A percentile compares a stretch with the other conserved stretches of the same genome.
These are phyloP conservation scores for Corymbia maculata DNA, from an alignment of 345 rosid genomes.

Conservation along the genomic window DNA sequence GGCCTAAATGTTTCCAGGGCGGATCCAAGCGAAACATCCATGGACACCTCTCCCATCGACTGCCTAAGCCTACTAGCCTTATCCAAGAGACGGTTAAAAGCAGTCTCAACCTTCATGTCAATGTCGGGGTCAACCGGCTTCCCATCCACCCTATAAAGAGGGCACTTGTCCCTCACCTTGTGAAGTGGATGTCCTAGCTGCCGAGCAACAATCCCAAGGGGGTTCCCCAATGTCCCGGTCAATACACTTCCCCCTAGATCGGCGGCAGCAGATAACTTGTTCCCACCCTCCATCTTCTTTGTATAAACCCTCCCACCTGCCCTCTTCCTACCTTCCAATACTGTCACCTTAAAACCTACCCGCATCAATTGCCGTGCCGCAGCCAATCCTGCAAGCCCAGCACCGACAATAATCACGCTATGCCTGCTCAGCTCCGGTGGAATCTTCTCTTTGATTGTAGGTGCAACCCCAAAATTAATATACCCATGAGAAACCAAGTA, in stretches of 20 bases:
- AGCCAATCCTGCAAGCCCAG: slow-evolving; percentile 84
- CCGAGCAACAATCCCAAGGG: slow-evolving; percentile 78
- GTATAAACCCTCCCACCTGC: slow-evolving; percentile 95
- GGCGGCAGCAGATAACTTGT: slow-evolving; percentile 60
- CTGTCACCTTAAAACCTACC: slow-evolving; percentile 81
- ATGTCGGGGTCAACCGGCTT: slow-evolving; percentile 60
- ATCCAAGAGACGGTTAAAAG: slow-evolving; percentile 76
- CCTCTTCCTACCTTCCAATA: slow-evolving; percentile 98
- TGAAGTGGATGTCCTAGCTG: slow-evolving; percentile 67
- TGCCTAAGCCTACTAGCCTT: slow-evolving; percentile 87
- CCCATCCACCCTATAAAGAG: slow-evolving; percentile 74
- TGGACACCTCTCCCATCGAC: slow-evolving; percentile 89
- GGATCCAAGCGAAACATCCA: slow-evolving; percentile 86
- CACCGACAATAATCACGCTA: slow-evolving; percentile 67
- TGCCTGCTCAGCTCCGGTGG: slow-evolving; percentile 43
- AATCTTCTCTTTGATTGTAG: slow-evolving; percentile 55
- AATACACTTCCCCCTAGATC: slow-evolving; percentile 98
- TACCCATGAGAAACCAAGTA: slow-evolving; percentile 76
- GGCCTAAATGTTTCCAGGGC: slow-evolving; percentile 85
- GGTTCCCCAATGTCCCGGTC: slow-evolving; percentile 93
- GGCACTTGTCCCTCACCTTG: slow-evolving; percentile 95
- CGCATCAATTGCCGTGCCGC: slow-evolving; percentile 86
- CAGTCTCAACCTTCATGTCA: slow-evolving; percentile 80
- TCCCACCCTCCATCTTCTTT: slow-evolving; percentile 88
- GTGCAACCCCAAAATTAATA: slow-evolving; percentile 82